A percentile compares a stretch with the other conserved stretches of the same genome.
Conservation (phyloP, 1,139 yeast genomes). For the Yamadazyma spencermartinsiae region DNA sequence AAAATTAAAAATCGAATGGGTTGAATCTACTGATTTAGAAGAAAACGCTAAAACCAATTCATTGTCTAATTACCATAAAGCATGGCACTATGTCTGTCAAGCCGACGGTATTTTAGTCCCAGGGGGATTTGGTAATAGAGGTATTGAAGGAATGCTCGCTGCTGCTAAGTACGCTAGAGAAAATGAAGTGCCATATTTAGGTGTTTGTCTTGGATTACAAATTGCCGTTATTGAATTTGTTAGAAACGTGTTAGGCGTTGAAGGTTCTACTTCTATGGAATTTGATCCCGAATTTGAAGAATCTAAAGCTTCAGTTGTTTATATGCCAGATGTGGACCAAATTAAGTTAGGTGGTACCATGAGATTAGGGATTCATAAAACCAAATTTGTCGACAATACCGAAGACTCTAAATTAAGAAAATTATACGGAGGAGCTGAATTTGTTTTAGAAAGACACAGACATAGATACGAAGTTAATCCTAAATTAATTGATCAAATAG, state of each 20-base stretch:
- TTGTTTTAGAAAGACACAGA: slow-evolving; percentile 93
- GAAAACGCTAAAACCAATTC: slow-evolving; percentile 60
- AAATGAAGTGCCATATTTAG: slow-evolving; percentile 88
- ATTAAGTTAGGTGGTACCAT: slow-evolving; percentile 97
- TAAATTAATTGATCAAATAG: slow-evolving; percentile 65
- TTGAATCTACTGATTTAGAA: slow-evolving; percentile 90
- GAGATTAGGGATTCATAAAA: slow-evolving; percentile 94
- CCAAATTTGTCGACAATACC: slow-evolving; percentile 71
- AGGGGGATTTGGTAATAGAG: slow-evolving; percentile 97
- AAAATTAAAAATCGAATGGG: slow-evolving; percentile 89
- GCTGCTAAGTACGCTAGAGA: slow-evolving; percentile 99
- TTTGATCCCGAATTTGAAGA: slow-evolving; percentile 66
- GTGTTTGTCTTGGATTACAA: slow-evolving; percentile 97
- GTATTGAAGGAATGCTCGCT: slow-evolving; percentile 96
- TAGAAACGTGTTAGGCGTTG: slow-evolving; percentile 72
- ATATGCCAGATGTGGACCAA: slow-evolving; percentile 98
- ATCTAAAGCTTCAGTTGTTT: slow-evolving; percentile 78
- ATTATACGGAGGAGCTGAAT: slow-evolving; percentile 71
- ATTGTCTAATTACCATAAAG: slow-evolving; percentile 83
- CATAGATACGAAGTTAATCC: slow-evolving; percentile 98
- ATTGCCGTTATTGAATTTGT: slow-evolving; percentile 94
- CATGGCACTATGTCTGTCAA: slow-evolving; percentile 92
- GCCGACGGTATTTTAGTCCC: slow-evolving; percentile 98
- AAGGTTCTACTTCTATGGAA: slow-evolving; percentile 81
- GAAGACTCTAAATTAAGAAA: slow-evolving; percentile 74